Evolutionary conservation across 163 green algal genomes (phyloP).

Genomic region (Chloromonas sp.): DNA sequence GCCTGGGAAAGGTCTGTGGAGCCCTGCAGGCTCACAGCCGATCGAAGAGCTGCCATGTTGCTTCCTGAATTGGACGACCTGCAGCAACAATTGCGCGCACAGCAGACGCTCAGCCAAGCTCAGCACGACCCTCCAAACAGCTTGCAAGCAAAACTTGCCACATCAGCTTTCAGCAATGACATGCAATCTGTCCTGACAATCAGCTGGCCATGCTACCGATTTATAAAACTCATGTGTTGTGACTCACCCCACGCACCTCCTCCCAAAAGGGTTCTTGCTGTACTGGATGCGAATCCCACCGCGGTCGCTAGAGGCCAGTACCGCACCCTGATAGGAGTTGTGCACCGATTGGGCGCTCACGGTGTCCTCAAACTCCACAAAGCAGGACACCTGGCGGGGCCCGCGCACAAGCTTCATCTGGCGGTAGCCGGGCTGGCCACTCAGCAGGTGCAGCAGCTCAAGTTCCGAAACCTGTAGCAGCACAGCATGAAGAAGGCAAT

Average conservation of each 20-base stretch:
- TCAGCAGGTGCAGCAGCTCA: conserved; percentile 65
- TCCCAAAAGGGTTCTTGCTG: conserved; percentile 75
- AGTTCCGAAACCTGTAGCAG: conserved; percentile 20
- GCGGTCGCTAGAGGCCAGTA: conserved; percentile 54
- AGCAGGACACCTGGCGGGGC: conserved; percentile 56
- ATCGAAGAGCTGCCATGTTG: not conserved
- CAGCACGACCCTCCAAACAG: not conserved
- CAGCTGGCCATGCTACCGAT: not conserved
- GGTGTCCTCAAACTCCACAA: conserved; percentile 85
- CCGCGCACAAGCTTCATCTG: conserved; percentile 81
- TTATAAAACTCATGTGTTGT: not conserved
- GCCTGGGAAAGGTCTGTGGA: too few species aligned
- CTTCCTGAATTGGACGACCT: not conserved
- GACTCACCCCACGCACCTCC: not conserved
- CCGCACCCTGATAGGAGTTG: conserved; percentile 47
- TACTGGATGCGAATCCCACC: conserved; percentile 80
- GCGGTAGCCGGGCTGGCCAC: conserved; percentile 63
- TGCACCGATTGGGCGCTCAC: conserved; percentile 57
- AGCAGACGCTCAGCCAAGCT: not conserved
- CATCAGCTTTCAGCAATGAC: not conserved
- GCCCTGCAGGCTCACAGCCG: not conserved
- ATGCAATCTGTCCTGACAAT: not conserved
- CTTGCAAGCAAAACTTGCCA: not conserved
- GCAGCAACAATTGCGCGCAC: not conserved
- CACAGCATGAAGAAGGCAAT: not conserved